A percentile compares a stretch with the other conserved stretches of the same genome.
Evolutionary conservation across 805 yeast species (phyloP).

Genomic region (Hanseniaspora mollemarum): DNA sequence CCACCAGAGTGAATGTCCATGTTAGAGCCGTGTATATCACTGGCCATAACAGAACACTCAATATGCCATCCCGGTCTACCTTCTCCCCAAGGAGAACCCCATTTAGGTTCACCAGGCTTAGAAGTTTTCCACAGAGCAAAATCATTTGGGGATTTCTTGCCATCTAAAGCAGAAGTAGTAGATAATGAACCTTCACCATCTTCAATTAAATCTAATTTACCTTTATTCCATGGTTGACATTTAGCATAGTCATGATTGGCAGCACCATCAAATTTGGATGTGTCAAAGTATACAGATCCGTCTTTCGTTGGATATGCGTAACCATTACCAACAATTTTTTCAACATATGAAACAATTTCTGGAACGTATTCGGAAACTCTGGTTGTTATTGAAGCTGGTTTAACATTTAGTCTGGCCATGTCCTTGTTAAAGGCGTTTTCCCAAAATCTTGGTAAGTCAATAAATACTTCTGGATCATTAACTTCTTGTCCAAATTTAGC

Average conservation of each 20-base stretch:
- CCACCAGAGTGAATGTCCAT: conserved; percentile 98
- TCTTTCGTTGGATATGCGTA: conserved; percentile 74
- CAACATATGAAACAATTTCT: conserved; percentile 73
- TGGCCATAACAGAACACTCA: conserved; percentile 98
- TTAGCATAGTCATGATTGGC: conserved; percentile 80
- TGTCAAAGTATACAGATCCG: conserved; percentile 95
- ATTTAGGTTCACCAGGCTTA: conserved; percentile 92
- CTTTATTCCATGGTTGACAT: conserved; percentile 96
- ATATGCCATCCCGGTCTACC: conserved; percentile 99
- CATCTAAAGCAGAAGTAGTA: conserved; percentile 32
- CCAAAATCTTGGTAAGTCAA: conserved; percentile 77
- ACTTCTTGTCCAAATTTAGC: conserved; percentile 59
- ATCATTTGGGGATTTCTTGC: conserved; percentile 68
- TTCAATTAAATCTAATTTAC: conserved; percentile 67
- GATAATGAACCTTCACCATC: conserved; percentile 91
- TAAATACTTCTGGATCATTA: conserved; percentile 74
- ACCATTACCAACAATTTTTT: conserved; percentile 62
- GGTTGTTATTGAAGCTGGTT: conserved; percentile 75
- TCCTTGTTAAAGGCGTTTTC: conserved; percentile 75
- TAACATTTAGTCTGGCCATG: conserved; percentile 73
- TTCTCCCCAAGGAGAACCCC: conserved; percentile 92
- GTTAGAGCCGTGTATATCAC: conserved; percentile 66
- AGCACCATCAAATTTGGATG: conserved; percentile 61
- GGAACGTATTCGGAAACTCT: conserved; percentile 94
- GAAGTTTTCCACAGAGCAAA: conserved; percentile 96